Base-by-base conservation (phyloP, 106 monocot species). In the Dendrobium chrysotoxum region DNA sequence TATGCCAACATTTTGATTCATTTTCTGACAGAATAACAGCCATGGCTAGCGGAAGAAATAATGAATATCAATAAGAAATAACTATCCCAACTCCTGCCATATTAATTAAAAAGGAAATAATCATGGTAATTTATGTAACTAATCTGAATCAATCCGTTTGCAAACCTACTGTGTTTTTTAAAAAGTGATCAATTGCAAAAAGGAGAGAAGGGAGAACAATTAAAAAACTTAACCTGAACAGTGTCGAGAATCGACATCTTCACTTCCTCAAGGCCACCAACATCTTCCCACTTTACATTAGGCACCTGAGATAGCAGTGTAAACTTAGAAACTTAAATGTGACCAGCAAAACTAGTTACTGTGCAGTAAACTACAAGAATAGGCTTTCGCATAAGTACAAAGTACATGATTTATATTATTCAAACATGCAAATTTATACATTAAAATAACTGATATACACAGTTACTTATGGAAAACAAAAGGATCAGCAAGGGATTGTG, bases 221-320 rank as follows among this genome's bases (percentile, higher is more conserved):
- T 10, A 70, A n/a, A 41, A 20, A 42, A 74, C 42, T 15, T 83
- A 35, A 93, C 92, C 95, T 99, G 95, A 83, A 99, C 90, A 40
- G 95, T 99, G 57, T 99, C 99, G 57, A 95, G 82, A 86, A 95
- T 99, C 21, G 93, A 85, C 54, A 87, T 92, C 83, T 99, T 99
- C 84, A 99, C 99, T 76, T 99, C 99, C 85, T 99, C 99, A 82
- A 99, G 99, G 18, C 99, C 99, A 90, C 98, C 98, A 65, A 99
- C 95, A 86, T 99, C 98, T 82, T 95, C 98, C 98, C 98, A 99
- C 90, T 92, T 99, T 23, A 99, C 92, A 87, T 99, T 87, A 40
- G 98, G 98, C 77, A 99, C 93, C 99, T 90, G 84, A 81, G 83
- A 85, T 21, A 83, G 73, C 10, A 81, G 18, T 67, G 18, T 18